A percentile compares a stretch with the other conserved stretches of the same genome.
Evolutionary conservation across 108 stramenopile species (phyloP).

Genomic region (Cylindrotheca closterium): DNA sequence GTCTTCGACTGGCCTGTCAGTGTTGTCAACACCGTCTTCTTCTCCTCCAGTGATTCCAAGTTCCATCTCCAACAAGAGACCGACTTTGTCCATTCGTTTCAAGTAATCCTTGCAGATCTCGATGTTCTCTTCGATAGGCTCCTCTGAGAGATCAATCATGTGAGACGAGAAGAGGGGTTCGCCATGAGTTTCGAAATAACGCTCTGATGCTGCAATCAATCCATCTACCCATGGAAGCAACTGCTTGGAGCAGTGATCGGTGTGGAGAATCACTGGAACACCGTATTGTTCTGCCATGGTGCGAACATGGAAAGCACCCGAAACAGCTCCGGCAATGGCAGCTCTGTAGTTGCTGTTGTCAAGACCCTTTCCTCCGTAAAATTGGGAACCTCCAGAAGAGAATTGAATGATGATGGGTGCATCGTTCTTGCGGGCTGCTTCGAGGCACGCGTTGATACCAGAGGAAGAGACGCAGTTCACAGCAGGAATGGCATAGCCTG

Average conservation of each 20-base stretch:
- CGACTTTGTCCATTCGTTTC: conserved; percentile 74
- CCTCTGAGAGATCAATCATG: conserved; percentile 96
- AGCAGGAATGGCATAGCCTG: conserved; percentile 91
- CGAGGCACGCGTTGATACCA: conserved; percentile 89
- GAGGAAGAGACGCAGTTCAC: conserved; percentile 92
- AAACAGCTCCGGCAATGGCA: conserved; percentile 87
- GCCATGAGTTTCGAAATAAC: conserved; percentile 75
- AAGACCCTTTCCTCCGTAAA: conserved; percentile 90
- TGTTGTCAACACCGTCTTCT: conserved; percentile 94
- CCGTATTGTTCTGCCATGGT: conserved; percentile 93
- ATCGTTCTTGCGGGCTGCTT: conserved; percentile 86
- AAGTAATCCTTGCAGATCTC: conserved; percentile 86
- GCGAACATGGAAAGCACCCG: conserved; percentile 92
- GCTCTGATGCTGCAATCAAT: conserved; percentile 76
- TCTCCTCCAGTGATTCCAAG: conserved; percentile 95
- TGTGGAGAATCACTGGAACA: conserved; percentile 94
- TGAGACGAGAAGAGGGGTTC: conserved; percentile 93
- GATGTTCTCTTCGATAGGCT: conserved; percentile 92
- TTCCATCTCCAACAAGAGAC: conserved; percentile 91
- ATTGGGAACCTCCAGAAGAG: conserved; percentile 86
- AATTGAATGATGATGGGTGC: conserved; percentile 93
- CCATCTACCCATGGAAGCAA: conserved; percentile 94
- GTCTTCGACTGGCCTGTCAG: conserved; percentile 71
- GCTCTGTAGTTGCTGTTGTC: conserved; percentile 82
- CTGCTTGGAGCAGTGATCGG: conserved; percentile 91